Base-by-base conservation (phyloP, 2,329 filamentous ascomycete genomes). In the Sclerotinia minor region DNA sequence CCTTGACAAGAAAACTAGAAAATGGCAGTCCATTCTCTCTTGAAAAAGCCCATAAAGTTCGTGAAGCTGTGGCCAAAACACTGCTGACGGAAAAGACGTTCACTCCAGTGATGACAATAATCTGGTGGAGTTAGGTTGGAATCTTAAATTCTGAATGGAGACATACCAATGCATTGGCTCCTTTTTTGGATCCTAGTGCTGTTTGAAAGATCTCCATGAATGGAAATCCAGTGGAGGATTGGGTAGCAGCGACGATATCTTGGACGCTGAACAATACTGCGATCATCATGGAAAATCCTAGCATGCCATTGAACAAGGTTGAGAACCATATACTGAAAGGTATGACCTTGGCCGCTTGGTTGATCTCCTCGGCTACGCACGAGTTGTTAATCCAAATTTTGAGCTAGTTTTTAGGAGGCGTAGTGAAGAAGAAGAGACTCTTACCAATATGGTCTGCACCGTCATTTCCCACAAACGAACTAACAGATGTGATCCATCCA, bases 201-300 rank as follows among this genome's bases (percentile, higher is more conserved):
- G 29, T 32, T 17, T 26, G 15, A n/a, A 64, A 67, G 7, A 67
- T 49, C 15, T 64, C 41, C 17, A 67, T 67, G 52, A 68, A 68
- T 3, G 66, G 66, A n/a, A 64, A 68, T 5, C 66, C 59, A 9
- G 59, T 68, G 13, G 38, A 19, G 21, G 58, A 29, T 19, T 32
- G 24, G 19, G 35, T 41, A 8, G 47, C 58, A n/a, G 29, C 32
- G 7, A 32, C 55, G 3, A 66, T 45, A n/a, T 68, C 44, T 15
- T 38, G 44, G n/a, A 68, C 58, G 11, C 44, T 26, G 17, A 68
- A 70, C 11, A 70, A 63, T 6, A 70, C 29, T 9, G 69, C 63
- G 29, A 70, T 45, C n/a, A 70, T 35, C 50, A 70, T 70, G 5
- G 38, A 59, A 41, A 68, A 67, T 6, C 69, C 69, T 21, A 70